A percentile compares a stretch with the other conserved stretches of the same genome.
Conservation (phyloP, 176 grass and related monocot species). For the Saccharum spontaneum region DNA sequence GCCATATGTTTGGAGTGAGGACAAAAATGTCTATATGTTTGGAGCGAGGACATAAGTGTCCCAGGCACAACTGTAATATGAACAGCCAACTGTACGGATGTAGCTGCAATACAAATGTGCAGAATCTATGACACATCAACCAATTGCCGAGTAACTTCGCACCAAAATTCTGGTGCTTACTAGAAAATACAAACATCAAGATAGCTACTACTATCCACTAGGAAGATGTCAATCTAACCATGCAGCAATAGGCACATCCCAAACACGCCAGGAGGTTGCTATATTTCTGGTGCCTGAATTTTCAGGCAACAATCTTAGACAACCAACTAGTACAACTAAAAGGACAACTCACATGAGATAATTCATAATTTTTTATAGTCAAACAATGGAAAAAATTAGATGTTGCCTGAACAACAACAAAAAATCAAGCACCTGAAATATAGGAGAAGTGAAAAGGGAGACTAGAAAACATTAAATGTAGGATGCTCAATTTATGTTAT, state of each 20-base stretch:
- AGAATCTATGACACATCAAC: neutral
- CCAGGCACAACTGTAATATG: neutral
- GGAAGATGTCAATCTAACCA: neutral
- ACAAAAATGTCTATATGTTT: neutral
- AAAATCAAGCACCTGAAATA: neutral
- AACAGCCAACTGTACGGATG: neutral
- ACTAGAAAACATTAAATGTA: neutral
- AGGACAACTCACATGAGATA: too few relatives aligned
- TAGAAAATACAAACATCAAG: neutral
- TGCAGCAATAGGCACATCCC: too few relatives aligned
- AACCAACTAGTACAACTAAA: too few relatives aligned
- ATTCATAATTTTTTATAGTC: neutral
- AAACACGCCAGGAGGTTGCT: too few relatives aligned
- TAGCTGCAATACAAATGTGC: neutral
- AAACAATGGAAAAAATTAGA: neutral
- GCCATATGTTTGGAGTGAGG: neutral
- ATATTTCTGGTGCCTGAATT: too few relatives aligned
- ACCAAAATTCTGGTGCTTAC: neutral
- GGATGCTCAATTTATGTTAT: neutral
- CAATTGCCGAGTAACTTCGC: neutral
- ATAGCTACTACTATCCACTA: neutral
- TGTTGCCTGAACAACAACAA: neutral
- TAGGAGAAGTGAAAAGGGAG: neutral
- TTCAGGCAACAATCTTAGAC: too few relatives aligned
- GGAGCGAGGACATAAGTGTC: neutral